A percentile compares a stretch with the other conserved stretches of the same genome.
Evolutionary conservation across 192 early-diverging fungal genomes (phyloP).

Genomic region (Entomortierella lignicola): DNA sequence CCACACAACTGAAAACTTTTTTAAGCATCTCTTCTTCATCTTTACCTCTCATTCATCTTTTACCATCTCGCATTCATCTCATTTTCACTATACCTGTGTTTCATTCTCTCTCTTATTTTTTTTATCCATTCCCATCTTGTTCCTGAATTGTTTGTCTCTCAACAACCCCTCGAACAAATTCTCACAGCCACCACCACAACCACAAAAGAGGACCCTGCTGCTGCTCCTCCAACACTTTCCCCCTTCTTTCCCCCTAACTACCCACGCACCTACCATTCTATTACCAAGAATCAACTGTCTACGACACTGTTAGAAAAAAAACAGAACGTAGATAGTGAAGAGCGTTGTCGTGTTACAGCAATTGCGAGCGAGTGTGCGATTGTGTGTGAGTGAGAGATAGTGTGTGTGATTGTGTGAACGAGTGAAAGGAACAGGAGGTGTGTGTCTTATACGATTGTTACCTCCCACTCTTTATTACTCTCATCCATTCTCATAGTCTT

Average conservation of each 20-base stretch:
- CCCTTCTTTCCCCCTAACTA: neutral
- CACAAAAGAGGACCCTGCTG: neutral
- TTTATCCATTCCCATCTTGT: neutral
- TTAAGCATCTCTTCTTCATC: neutral
- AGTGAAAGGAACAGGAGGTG: neutral
- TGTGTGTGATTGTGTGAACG: neutral
- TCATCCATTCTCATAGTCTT: constrained; percentile 1
- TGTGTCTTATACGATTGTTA: neutral
- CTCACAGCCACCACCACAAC: no score
- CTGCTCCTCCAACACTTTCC: neutral
- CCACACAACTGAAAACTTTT: neutral
- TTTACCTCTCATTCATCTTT: constrained; percentile 2
- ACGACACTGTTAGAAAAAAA: neutral
- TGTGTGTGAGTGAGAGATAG: neutral
- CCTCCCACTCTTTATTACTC: neutral
- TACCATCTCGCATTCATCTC: no score
- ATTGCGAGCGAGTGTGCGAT: neutral
- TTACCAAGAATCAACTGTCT: neutral
- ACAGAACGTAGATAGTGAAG: neutral
- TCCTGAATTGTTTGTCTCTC: no score
- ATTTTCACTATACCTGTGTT: no score
- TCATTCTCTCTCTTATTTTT: neutral
- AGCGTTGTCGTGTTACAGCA: neutral
- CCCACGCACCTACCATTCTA: neutral
- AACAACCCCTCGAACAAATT: no score